A percentile compares a stretch with the other conserved stretches of the same genome.
Conservation (phyloP, 306 rosid species). For the Cucurbita argyrosperma region DNA sequence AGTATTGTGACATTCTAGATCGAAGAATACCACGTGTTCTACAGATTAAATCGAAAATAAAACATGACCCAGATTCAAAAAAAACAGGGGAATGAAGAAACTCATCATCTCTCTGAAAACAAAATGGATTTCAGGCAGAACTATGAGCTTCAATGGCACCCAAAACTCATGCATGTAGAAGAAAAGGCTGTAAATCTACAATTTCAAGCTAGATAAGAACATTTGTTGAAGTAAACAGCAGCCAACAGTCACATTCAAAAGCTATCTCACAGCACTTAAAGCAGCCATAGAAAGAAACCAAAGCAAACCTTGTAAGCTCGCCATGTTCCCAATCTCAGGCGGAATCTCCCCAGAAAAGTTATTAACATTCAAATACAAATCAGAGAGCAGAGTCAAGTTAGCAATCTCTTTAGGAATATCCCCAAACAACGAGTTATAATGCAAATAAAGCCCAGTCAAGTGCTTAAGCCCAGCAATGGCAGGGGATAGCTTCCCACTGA, state of each 20-base stretch:
- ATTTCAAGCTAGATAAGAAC: not conserved
- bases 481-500: conserved; percentile 23
- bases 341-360: conserved; percentile 38
- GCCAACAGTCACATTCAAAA: too few species aligned
- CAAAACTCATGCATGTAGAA: not conserved
- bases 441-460: conserved; percentile 40
- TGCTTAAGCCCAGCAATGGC: conserved; percentile 28
- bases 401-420: conserved; percentile 27
- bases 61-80: not conserved
- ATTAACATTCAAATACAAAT: conserved; percentile 38
- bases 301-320: conserved; percentile 34
- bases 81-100: not conserved
- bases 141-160: not conserved
- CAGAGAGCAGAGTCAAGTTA: conserved; percentile 19
- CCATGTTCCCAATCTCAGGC: conserved; percentile 21
- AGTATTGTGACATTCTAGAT: not conserved
- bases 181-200: not conserved
- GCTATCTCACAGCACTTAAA: too few species aligned
- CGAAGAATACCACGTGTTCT: not conserved
- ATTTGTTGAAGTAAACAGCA: not conserved
- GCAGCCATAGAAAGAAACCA: too few species aligned
- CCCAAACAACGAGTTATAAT: conserved; percentile 34
- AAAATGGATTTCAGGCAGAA: not conserved
- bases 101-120: not conserved
- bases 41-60: not conserved